Base-by-base conservation (phyloP, 2,329 filamentous ascomycete species). In the Botrytis deweyae region DNA sequence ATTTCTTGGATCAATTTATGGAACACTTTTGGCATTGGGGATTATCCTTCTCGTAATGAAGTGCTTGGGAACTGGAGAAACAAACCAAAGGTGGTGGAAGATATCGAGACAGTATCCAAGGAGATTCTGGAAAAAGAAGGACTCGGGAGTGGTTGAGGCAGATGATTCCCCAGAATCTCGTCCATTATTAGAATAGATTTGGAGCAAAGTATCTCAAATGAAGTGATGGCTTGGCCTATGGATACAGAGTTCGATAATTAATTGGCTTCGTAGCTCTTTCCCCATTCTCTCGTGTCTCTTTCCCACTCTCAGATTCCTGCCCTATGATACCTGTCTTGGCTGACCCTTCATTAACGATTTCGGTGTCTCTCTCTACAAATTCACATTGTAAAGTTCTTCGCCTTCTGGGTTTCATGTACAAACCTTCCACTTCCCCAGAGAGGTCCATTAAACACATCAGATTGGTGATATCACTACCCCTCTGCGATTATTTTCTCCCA, bases 1-100 rank as follows among this genome's bases (percentile, higher is more conserved):
- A 1, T 81, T 80, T 29, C 74, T 84, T 12, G 77, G 78, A n/a
- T 80, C 77, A 29, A 80, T 80, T 76, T 81, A 77, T 72, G 79
- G 72, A 25, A 83, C 83, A 14, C 72, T 80, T 29, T 18, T 76
- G 59, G 63, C 75, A n/a, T 69, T 80, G 42, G 77, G 74, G 1
- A 29, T 77, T 38, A 33, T 74, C 5, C n/a, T 68, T 22, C 65
- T 68, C 3, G 2, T 42, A 5, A 68, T 68, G 25, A 68, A 38
- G 49, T 68, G 36, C 16, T 42, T 68, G 5, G 16, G 36, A 33
- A 33, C 40, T 18, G 25, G 36, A 22, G 65, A 58, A 29, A 40
- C 36, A 3, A 68, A 9, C 20, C 46, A 58, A n/a, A 18, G n/a
- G 36, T 68, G 65, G 65, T 68, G 49, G 49, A 55, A 68, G 36